Percentiles rank a stretch among this genome's conserved stretches.
Evolutionary conservation across 169 alveolate species (phyloP).

Genomic region (Pseudocohnilembus persalinus): DNA sequence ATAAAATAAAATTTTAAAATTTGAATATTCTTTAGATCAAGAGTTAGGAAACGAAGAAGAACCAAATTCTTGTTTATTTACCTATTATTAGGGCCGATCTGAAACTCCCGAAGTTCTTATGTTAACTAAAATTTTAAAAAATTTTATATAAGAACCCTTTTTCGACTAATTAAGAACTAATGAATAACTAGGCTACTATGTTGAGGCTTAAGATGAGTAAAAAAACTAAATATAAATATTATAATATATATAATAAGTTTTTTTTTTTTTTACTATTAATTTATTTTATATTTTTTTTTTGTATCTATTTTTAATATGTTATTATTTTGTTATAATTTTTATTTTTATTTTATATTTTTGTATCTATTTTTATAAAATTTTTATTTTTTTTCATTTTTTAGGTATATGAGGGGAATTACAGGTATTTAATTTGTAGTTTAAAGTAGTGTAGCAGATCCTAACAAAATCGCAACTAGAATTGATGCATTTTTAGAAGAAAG

Average conservation of each 20-base stretch:
- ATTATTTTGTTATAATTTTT: no score
- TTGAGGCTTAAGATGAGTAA: conserved; percentile 14
- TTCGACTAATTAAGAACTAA: conserved; percentile 51
- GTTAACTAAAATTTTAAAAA: conserved; percentile 28
- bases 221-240: no score
- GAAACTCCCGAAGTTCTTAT: conserved; percentile 9
- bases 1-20: no score
- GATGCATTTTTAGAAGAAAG: neutral
- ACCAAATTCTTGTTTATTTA: conserved; percentile 34
- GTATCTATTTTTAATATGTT: no score
- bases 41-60: conserved; percentile 6
- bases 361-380: neutral
- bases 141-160: conserved; percentile 53
- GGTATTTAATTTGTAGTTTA: neutral
- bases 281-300: no score
- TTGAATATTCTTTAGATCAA: neutral
- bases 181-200: conserved; percentile 58
- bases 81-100: conserved; percentile 33
- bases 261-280: no score
- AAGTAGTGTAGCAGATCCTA: neutral
- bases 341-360: no score
- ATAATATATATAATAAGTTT: no score
- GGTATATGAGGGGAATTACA: neutral
- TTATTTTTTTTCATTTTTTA: no score
- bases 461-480: neutral